A percentile compares a stretch with the other conserved stretches of the same genome.
Evolutionary conservation across 2,329 filamentous ascomycete species (phyloP).

Genomic region (Cordyceps javanica): DNA sequence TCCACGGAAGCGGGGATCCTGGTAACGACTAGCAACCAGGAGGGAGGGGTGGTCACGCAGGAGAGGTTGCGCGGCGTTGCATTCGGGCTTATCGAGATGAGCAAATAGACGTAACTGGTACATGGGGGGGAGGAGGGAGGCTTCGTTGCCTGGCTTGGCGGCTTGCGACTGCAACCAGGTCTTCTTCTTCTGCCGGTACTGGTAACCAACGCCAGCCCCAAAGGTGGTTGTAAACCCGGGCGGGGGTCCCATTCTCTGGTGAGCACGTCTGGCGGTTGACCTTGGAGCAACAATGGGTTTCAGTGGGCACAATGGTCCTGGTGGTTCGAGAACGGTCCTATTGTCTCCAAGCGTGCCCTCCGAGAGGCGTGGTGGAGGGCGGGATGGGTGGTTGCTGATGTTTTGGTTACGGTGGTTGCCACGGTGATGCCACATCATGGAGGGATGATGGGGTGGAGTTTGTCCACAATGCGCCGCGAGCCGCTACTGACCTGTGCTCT

Average conservation of each 20-base stretch:
- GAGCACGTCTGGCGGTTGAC: background rate
- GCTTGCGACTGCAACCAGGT: background rate
- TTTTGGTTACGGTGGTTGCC: conserved; percentile 10
- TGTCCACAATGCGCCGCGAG: background rate
- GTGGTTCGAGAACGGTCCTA: conserved; percentile 10
- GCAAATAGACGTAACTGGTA: background rate
- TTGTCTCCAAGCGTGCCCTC: background rate
- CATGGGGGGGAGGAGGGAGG: too few species aligned
- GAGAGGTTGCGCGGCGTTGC: background rate
- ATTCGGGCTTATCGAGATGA: background rate
- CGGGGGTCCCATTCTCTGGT: background rate
- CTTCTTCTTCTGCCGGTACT: background rate
- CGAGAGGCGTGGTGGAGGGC: background rate
- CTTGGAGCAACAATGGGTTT: background rate
- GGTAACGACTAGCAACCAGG: conserved; percentile 10
- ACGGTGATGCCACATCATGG: background rate
- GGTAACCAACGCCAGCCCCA: background rate
- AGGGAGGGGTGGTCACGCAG: background rate
- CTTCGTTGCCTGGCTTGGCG: background rate
- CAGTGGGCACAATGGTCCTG: background rate
- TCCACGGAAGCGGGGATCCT: conserved; percentile 4
- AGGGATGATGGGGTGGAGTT: background rate
- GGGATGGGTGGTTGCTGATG: background rate
- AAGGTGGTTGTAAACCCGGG: background rate
- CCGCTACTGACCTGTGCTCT: background rate